Evolutionary conservation across 371 early-diverging fungal species (phyloP).

Genomic region (Mortierella sp.): DNA sequence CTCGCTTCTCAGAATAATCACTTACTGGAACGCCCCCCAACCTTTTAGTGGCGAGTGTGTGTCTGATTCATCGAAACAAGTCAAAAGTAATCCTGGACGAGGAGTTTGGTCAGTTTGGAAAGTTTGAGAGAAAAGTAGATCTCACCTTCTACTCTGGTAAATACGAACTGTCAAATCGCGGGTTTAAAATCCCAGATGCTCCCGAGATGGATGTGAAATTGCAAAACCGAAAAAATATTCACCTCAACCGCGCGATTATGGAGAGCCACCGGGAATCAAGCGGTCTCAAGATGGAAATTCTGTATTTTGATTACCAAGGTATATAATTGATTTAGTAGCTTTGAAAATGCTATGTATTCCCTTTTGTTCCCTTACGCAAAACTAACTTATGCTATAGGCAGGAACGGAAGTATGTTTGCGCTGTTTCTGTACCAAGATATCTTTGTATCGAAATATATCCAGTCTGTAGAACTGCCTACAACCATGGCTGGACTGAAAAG

Average conservation of each 20-base stretch:
- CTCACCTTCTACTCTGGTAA: constrained; percentile 15
- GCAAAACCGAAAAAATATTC: constrained; percentile 22
- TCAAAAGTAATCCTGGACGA: constrained; percentile 23
- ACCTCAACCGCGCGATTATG: constrained; percentile 25
- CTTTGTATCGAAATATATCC: constrained; percentile 5
- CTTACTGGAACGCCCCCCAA: not conserved
- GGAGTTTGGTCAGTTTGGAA: constrained; percentile 22
- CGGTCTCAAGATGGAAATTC: not conserved
- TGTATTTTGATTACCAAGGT: constrained; percentile 8
- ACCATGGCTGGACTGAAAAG: constrained; percentile 4
- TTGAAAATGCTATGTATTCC: constrained; percentile 9
- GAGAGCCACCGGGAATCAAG: constrained; percentile 14
- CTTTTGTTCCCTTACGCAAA: not conserved
- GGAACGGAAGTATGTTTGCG: constrained; percentile 12
- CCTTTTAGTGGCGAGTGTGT: constrained; percentile 26
- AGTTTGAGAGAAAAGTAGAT: constrained; percentile 24
- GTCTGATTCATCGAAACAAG: constrained; percentile 16
- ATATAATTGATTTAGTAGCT: not conserved
- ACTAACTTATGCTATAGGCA: constrained; percentile 1
- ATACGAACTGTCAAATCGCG: constrained; percentile 24
- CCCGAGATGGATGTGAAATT: constrained; percentile 13
- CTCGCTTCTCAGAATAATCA: constrained; percentile 8
- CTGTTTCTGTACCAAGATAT: constrained; percentile 6
- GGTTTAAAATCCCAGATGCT: constrained; percentile 22
- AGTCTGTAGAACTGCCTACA: constrained; percentile 10